phyloP scores from a whole-genome alignment of 1,284 basidiomycete species.

The Phellinidium pouzarii region DNA sequence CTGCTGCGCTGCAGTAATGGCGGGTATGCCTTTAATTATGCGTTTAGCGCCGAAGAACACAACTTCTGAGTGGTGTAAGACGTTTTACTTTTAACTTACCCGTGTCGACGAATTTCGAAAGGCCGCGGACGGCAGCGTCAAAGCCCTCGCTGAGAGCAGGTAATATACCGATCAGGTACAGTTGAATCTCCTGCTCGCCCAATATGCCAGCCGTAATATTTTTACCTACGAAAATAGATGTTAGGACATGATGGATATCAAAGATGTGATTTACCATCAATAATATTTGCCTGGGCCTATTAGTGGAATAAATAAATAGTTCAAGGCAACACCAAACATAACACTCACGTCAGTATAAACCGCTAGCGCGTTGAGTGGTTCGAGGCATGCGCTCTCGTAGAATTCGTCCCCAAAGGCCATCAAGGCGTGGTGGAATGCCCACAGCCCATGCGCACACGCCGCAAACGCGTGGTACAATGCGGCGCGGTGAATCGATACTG shows the following conservation, averaged over 20 bases:
- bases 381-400: neutral
- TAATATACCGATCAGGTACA: neutral
- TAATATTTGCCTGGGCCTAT: neutral
- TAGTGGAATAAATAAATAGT: neutral
- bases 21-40: neutral
- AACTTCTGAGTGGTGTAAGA: neutral
- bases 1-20: neutral
- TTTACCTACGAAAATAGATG: neutral
- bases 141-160: neutral
- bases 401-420: neutral
- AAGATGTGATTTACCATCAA: neutral
- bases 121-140: neutral
- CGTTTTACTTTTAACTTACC: neutral
- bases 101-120: neutral
- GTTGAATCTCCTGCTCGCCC: neutral
- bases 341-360: neutral
- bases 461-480: neutral
- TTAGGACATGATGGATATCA: neutral
- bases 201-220: neutral
- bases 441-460: neutral
- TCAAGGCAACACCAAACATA: neutral
- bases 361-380: neutral
- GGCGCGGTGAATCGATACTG: neutral
- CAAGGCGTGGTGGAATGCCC: neutral
- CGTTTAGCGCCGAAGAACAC: no score